Conservation (phyloP, 2,329 filamentous ascomycete species). For the Scedosporium minutisporum region DNA sequence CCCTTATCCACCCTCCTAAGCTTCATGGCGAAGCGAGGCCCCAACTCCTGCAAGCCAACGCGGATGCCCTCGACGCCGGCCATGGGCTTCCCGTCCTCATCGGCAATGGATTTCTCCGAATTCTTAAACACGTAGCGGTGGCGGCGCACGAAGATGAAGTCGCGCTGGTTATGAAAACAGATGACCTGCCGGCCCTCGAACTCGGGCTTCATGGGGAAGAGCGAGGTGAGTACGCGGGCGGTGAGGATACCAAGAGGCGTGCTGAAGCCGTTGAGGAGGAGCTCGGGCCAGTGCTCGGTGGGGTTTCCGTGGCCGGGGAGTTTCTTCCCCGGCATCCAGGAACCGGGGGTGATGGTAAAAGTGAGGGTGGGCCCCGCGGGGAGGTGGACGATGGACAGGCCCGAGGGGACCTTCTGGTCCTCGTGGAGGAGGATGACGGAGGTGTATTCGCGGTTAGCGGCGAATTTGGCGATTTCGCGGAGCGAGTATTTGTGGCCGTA, state of each 20-base stretch:
- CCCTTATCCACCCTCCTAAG: constrained; percentile 85
- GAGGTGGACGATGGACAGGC: constrained; percentile 74
- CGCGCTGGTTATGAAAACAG: constrained; percentile 87
- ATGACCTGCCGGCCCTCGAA: constrained; percentile 81
- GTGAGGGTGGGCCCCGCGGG: constrained; percentile 85
- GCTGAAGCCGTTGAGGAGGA: constrained; percentile 89
- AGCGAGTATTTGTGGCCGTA: constrained; percentile 88
- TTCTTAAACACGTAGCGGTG: constrained; percentile 92
- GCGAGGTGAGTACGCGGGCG: constrained; percentile 62
- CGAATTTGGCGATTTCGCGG: constrained; percentile 81
- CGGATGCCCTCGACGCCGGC: constrained; percentile 78
- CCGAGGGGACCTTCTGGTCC: constrained; percentile 75
- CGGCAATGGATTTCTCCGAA: constrained; percentile 79
- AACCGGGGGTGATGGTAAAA: constrained; percentile 63
- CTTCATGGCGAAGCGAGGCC: constrained; percentile 63
- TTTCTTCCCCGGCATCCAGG: constrained; percentile 81
- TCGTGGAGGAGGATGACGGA: constrained; percentile 79
- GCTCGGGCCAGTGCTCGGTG: constrained; percentile 82
- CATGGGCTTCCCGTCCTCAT: constrained; percentile 71
- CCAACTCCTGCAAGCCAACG: constrained; percentile 82
- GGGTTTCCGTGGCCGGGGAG: constrained; percentile 82
- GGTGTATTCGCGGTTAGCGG: constrained; percentile 72
- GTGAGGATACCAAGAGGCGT: constrained; percentile 85
- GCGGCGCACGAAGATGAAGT: constrained; percentile 87
- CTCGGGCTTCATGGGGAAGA: constrained; percentile 66